These are phyloP conservation scores for Corchorus capsularis DNA, from an alignment of 345 rosid genomes.

Conservation along the genomic window DNA sequence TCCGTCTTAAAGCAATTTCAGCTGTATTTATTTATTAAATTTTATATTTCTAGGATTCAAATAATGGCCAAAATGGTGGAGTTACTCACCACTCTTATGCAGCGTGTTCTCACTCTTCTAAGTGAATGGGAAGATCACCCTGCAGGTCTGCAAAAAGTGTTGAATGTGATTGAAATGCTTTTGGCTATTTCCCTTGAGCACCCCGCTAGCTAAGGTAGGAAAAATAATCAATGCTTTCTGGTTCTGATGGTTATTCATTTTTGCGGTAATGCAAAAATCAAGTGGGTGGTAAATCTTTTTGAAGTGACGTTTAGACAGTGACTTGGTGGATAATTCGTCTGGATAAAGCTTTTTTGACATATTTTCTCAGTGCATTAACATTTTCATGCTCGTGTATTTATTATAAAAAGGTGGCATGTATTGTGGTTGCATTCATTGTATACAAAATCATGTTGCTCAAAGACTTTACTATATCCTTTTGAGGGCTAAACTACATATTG, in stretches of 20 bases:
- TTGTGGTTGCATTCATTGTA: constrained; percentile 19
- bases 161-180: constrained; percentile 70
- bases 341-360: background rate
- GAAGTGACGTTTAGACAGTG: background rate
- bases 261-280: background rate
- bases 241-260: background rate
- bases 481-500: constrained; percentile 19
- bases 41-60: constrained; percentile 59
- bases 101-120: constrained; percentile 45
- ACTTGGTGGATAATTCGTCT: background rate
- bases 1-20: background rate
- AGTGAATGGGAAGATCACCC: constrained; percentile 81
- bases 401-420: background rate
- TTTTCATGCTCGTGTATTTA: constrained; percentile 11
- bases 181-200: constrained; percentile 67
- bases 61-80: constrained; percentile 74
- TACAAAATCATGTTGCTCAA: background rate
- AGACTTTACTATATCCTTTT: background rate
- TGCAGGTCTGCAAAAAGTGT: constrained; percentile 73
- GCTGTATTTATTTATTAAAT: background rate
- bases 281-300: background rate
- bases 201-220: constrained; percentile 87
- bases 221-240: constrained; percentile 2
- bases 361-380: background rate
- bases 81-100: constrained; percentile 52